Evolutionary conservation across 805 yeast species (phyloP).

Genomic region (Pichia californica): DNA sequence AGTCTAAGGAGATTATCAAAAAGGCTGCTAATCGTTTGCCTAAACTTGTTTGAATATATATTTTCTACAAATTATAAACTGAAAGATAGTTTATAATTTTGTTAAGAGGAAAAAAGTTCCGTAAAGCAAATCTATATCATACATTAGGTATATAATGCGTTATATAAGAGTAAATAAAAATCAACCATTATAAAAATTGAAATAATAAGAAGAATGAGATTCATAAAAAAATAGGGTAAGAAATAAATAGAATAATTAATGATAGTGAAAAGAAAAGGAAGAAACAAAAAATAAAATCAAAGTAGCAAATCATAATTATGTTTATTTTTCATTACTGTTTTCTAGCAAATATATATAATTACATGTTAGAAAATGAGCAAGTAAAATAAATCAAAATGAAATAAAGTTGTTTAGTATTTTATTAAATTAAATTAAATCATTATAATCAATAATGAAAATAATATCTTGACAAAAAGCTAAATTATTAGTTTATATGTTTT

Average conservation of each 20-base stretch:
- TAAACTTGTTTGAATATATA: too few relatives aligned
- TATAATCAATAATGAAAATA: too few relatives aligned
- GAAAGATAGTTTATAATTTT: too few relatives aligned
- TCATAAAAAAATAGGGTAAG: neutral
- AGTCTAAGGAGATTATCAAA: slow-evolving; percentile 57
- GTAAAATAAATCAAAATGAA: neutral
- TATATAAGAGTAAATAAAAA: slow-evolving; percentile 2
- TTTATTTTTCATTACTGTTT: too few relatives aligned
- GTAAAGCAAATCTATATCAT: slow-evolving; percentile 4
- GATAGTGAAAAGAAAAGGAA: neutral
- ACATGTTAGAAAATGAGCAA: neutral
- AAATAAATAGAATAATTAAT: neutral
- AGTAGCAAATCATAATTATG: too few relatives aligned
- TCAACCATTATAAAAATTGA: neutral
- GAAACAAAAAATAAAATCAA: too few relatives aligned
- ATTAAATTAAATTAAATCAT: too few relatives aligned
- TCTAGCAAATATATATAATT: neutral
- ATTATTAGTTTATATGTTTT: neutral
- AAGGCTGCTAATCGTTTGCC: slow-evolving; percentile 44
- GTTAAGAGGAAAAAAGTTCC: neutral
- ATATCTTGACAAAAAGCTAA: neutral
- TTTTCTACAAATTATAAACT: too few relatives aligned
- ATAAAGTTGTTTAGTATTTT: too few relatives aligned
- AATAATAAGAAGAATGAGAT: neutral
- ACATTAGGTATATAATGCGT: slow-evolving; percentile 5